phyloP scores from a whole-genome alignment of 139 green algal species.

The Penium margaritaceum region DNA sequence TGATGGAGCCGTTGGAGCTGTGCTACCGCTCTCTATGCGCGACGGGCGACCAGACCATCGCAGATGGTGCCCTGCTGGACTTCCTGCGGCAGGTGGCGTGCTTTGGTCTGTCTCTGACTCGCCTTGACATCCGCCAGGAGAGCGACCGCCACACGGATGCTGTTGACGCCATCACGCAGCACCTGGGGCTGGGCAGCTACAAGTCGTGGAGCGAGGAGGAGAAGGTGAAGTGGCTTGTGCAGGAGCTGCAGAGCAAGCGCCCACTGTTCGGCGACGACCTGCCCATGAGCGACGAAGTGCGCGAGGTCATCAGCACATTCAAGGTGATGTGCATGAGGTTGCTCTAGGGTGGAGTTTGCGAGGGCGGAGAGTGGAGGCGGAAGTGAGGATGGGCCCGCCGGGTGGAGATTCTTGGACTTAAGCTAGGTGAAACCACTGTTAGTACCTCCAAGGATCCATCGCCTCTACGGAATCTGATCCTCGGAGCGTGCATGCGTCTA shows the following conservation, averaged over 20 bases:
- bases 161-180: conserved; percentile 75
- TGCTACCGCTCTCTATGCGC: conserved; percentile 83
- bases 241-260: conserved; percentile 69
- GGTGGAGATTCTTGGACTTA: too few species aligned
- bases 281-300: conserved; percentile 67
- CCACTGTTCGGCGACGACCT: conserved; percentile 79
- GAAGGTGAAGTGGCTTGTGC: conserved; percentile 69
- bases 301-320: conserved; percentile 81
- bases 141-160: conserved; percentile 70
- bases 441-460: too few species aligned
- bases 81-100: conserved; percentile 58
- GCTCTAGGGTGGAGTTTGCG: too few species aligned
- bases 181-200: conserved; percentile 78
- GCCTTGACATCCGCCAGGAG: conserved; percentile 92
- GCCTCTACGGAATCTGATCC: too few species aligned
- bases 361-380: too few species aligned
- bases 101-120: conserved; percentile 77
- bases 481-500: too few species aligned
- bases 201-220: conserved; percentile 79
- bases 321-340: too few species aligned
- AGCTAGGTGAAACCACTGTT: too few species aligned
- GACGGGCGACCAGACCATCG: conserved; percentile 72
- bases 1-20: conserved; percentile 68
- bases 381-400: too few species aligned
- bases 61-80: conserved; percentile 84